Evolutionary conservation across 208 protist species (phyloP), one percentile per base, ranked within the genome.

Genomic region (Leishmania lainsoni): DNA sequence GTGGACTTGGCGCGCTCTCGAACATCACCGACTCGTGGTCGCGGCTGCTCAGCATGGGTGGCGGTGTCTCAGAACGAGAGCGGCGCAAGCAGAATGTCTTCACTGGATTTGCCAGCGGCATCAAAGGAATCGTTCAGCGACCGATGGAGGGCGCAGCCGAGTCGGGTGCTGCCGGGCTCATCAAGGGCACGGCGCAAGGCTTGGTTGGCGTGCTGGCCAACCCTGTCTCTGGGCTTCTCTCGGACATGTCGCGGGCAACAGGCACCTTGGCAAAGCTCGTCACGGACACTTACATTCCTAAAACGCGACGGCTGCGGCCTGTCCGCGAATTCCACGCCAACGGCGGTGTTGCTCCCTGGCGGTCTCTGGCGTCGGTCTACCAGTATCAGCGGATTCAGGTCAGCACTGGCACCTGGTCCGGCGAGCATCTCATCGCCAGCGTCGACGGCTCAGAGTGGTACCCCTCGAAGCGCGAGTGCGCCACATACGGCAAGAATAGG

Each of bases 181-280:
- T 98, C 20, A 92, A 92, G 32, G 97, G 96, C 22, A 79, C 96
- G 6, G 94, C 91, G 48, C 92, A 98, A 39, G 97, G 97, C 68
- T 75, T 98, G 9, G 83, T 97, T 56, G 97, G 97, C 45, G 88
- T 98, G 32, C 85, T 97, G 6, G 81, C 92, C 12, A 96, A 95
- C 73, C 97, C 97, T 2, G 76, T 98, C 48, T 91, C 92, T 1
- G 97, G 97, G 14, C 66, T 97, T 14, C 87, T 99, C 45, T 92
- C 90, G 22, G 94, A 98, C 79, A 89, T 96, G 29, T 94, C 92
- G 3, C 82, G 87, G 32, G 86, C 88, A 14, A 94, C 94, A 1
- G 88, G 87, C 14, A 90, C 89, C 16, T 80, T 90, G 75, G 90
- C 93, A 26, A 85, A 93, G 74, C 66, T 95, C 22, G 88, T 95